Percentiles rank a stretch among this genome's conserved stretches.
Evolutionary conservation across 768 basidiomycete species (phyloP).

Genomic region (Strobilomyces confusus): DNA sequence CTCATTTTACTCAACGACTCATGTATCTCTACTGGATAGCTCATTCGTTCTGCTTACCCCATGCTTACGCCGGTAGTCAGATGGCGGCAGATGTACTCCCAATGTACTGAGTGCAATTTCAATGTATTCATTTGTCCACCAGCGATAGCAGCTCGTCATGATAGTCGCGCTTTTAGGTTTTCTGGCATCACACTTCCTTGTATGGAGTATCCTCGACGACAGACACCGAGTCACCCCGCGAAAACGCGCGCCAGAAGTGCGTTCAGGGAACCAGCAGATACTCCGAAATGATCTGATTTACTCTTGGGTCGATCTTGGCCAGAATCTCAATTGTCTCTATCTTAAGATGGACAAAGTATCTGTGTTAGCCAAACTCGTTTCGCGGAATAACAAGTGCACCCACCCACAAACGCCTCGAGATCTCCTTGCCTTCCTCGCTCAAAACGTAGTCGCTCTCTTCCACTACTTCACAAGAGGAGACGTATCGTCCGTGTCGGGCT

Average conservation of each 20-base stretch:
- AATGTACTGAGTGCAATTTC: slow-evolving; percentile 3
- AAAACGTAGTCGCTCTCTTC: slow-evolving; percentile 33
- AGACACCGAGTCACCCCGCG: no score
- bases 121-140: background rate
- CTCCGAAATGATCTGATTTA: slow-evolving; percentile 24
- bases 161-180: background rate
- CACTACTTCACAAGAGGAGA: slow-evolving; percentile 22
- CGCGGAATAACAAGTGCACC: background rate
- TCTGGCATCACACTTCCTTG: no score
- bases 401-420: slow-evolving; percentile 34
- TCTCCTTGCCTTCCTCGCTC: slow-evolving; percentile 28
- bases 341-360: slow-evolving; percentile 5
- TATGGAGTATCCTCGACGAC: no score
- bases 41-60: slow-evolving; percentile 1
- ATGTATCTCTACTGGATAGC: slow-evolving; percentile 27
- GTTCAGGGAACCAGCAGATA: slow-evolving; percentile 17
- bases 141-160: background rate
- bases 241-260: background rate
- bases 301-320: slow-evolving; percentile 25
- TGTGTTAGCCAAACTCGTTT: slow-evolving; percentile 1
- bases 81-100: slow-evolving; percentile 5
- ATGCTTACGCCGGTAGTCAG: slow-evolving; percentile 2
- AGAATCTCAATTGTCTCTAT: slow-evolving; percentile 28
- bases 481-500: slow-evolving; percentile 28
- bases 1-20: slow-evolving; percentile 2